Evolutionary conservation across 2,329 filamentous ascomycete genomes (phyloP), one percentile per base, ranked within the genome.

Genomic region (Aphanocladium album): DNA sequence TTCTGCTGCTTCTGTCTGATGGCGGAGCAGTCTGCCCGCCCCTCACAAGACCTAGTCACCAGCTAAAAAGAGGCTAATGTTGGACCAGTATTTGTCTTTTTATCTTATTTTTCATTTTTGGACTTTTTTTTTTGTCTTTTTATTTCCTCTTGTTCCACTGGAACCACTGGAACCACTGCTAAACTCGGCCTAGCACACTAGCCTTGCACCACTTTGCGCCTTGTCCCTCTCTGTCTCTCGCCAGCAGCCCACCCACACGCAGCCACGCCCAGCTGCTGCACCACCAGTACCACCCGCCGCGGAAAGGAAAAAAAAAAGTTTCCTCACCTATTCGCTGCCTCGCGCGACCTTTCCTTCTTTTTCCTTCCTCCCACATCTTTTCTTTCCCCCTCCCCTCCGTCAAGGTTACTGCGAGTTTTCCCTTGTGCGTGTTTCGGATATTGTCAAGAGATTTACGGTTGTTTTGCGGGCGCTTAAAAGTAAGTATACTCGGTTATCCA

Each of bases 391-490:
- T 69, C 60, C 62, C 62, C 65, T 63, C 62, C 60, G 60, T 62
- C 55, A 63, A 73, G 73, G 71, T 67, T 74, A 70, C 72, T 71
- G 72, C 71, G 70, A 70, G 75, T 69, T 78, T 79, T 79, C 77
- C 75, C 74, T 77, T 76, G 71, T 74, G 74, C 74, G 73, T 75
- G 72, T 76, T 76, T 76, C 73, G 73, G 72, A 73, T 72, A 68
- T 75, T 74, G 72, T 71, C 73, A 74, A 71, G 74, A 69, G 72
- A 70, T 74, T 74, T 73, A 72, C 73, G 71, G 74, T 75, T 75
- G 76, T 79, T 74, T 79, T 79, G 73, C 75, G 76, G 78, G 78
- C 78, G 77, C 78, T 73, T 74, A 81, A 81, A 80, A 81, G 79
- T 81, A 73, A 81, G 79, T 81, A 64, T 66, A 61, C 21, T 47